Evolutionary conservation across 1,284 basidiomycete genomes (phyloP).

Genomic region (Takashimella koratensis): DNA sequence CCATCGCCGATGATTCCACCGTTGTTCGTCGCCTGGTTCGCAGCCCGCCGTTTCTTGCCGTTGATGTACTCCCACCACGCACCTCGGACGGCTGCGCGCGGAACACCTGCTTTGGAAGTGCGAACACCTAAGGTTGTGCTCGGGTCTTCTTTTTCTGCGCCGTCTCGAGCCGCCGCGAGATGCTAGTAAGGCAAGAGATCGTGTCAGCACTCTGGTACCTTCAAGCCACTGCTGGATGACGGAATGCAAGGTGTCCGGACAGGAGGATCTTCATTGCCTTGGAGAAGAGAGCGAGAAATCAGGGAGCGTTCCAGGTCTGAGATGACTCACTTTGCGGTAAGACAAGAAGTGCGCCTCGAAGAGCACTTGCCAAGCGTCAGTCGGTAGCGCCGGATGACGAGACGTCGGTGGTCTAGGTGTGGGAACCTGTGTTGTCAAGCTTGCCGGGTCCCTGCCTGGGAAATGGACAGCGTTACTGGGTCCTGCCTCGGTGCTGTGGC

Average conservation of each 20-base stretch:
- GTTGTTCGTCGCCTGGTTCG: neutral
- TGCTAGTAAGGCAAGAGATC: too few relatives aligned
- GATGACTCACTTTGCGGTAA: constrained; percentile 28
- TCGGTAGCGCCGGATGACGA: constrained; percentile 24
- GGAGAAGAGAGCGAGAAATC: neutral
- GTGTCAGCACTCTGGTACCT: too few relatives aligned
- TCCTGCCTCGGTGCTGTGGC: too few relatives aligned
- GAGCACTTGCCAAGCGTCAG: constrained; percentile 28
- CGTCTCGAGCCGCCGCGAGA: too few relatives aligned
- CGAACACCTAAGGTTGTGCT: too few relatives aligned
- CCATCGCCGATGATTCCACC: constrained; percentile 1
- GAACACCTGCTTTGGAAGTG: too few relatives aligned
- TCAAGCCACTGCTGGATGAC: too few relatives aligned
- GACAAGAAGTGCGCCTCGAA: constrained; percentile 30
- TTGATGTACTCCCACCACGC: constrained; percentile 20
- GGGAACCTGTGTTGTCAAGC: constrained; percentile 1
- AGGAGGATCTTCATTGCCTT: too few relatives aligned
- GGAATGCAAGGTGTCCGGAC: too few relatives aligned
- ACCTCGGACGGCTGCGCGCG: constrained; percentile 9
- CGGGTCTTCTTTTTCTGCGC: neutral
- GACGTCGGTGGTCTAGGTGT: constrained; percentile 17
- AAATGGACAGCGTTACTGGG: too few relatives aligned
- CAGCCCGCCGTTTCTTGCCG: constrained; percentile 8
- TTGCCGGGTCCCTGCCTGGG: neutral
- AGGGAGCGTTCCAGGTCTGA: too few relatives aligned